Percentiles rank a stretch among this genome's conserved stretches.
Conservation (phyloP, 768 basidiomycete genomes). For the Polyporus arcularius region DNA sequence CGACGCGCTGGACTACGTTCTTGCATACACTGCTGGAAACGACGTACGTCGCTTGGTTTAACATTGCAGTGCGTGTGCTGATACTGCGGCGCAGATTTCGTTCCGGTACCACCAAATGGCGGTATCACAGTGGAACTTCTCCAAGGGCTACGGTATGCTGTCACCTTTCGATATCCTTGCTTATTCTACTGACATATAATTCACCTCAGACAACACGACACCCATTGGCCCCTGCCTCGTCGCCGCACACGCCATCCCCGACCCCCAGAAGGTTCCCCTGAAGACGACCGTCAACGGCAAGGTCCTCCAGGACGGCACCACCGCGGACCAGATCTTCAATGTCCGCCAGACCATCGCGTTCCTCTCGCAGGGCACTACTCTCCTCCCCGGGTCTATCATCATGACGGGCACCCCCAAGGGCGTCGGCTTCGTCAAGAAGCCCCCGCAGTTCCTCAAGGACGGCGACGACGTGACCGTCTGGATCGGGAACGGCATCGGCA, state of each 20-base stretch:
- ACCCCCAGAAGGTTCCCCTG: slow-evolving; percentile 66
- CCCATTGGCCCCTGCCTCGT: slow-evolving; percentile 86
- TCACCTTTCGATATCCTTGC: too few relatives aligned
- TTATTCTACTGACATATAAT: too few relatives aligned
- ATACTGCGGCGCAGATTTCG: too few relatives aligned
- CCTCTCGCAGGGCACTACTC: slow-evolving; percentile 83
- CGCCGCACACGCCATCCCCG: slow-evolving; percentile 57
- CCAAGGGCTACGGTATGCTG: slow-evolving; percentile 81
- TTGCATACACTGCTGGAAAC: slow-evolving; percentile 81
- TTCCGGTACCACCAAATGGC: slow-evolving; percentile 83
- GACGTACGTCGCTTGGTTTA: too few relatives aligned
- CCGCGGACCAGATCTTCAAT: slow-evolving; percentile 84
- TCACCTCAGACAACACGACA: slow-evolving; percentile 69
- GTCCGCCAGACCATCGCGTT: slow-evolving; percentile 76
- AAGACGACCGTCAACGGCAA: slow-evolving; percentile 68
- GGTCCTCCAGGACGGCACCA: slow-evolving; percentile 73
- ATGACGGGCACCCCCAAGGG: slow-evolving; percentile 84
- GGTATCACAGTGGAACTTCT: slow-evolving; percentile 85
- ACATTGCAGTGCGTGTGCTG: too few relatives aligned
- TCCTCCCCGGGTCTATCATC: slow-evolving; percentile 80
- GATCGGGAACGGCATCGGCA: slow-evolving; percentile 75
- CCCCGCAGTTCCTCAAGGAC: slow-evolving; percentile 67
- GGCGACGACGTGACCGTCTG: slow-evolving; percentile 73
- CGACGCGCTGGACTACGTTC: slow-evolving; percentile 83
- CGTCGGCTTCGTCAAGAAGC: slow-evolving; percentile 76